These are phyloP conservation scores for Mycosphaerelloides madeirae DNA, from an alignment of 2,329 filamentous ascomycete genomes.

Conservation along the genomic window DNA sequence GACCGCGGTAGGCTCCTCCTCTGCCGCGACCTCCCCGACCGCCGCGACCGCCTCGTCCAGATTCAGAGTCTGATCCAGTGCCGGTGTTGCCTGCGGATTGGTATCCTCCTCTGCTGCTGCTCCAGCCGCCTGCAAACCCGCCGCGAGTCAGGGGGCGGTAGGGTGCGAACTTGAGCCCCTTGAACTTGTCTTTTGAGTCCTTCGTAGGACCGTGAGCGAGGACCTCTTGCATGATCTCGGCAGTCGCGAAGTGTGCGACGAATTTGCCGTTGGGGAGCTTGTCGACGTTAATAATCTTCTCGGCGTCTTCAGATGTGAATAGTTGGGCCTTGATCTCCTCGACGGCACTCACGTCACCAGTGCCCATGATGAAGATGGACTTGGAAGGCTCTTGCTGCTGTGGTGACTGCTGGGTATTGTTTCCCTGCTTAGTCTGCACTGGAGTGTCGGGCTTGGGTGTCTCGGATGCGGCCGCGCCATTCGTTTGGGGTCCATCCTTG, in stretches of 20 bases:
- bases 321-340: constrained; percentile 72
- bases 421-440: constrained; percentile 37
- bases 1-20: constrained; percentile 48
- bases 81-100: constrained; percentile 32
- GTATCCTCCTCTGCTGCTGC: constrained; percentile 55
- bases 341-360: constrained; percentile 61
- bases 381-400: constrained; percentile 46
- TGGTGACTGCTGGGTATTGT: constrained; percentile 17
- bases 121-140: constrained; percentile 55
- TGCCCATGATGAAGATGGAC: constrained; percentile 77
- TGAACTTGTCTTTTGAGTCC: constrained; percentile 57
- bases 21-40: constrained; percentile 39
- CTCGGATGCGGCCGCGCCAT: constrained; percentile 44
- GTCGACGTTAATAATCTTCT: constrained; percentile 65
- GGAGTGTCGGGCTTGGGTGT: constrained; percentile 46
- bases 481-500: constrained; percentile 41
- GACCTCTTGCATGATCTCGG: constrained; percentile 75
- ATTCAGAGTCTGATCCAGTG: constrained; percentile 62
- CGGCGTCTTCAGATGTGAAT: constrained; percentile 75
- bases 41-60: constrained; percentile 56
- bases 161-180: constrained; percentile 36
- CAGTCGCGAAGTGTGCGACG: constrained; percentile 77
- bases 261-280: constrained; percentile 77
- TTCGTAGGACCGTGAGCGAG: constrained; percentile 71
- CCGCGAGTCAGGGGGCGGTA: constrained; percentile 55